Conservation (phyloP, 192 early-diverging fungal species). For the Entomortierella chlamydospora region DNA sequence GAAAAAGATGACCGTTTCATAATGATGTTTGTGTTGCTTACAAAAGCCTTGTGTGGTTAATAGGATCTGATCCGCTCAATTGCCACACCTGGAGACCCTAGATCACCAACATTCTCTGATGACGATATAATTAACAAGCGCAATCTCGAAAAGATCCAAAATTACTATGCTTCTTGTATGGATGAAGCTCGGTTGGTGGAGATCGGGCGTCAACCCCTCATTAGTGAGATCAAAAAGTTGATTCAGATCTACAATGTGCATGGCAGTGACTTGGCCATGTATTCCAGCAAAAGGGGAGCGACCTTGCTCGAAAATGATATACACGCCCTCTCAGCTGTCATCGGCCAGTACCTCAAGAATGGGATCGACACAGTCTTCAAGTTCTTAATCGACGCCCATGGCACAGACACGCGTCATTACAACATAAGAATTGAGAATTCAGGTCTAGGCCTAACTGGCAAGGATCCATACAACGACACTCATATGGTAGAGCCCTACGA, state of each 20-base stretch:
- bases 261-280: neutral
- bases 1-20: too few species aligned
- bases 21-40: too few species aligned
- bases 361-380: constrained; percentile 19
- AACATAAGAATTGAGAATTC: too few species aligned
- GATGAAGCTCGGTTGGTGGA: constrained; percentile 39
- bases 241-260: constrained; percentile 37
- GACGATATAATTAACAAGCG: constrained; percentile 49
- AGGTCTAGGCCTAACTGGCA: too few species aligned
- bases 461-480: constrained; percentile 56
- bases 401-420: too few species aligned
- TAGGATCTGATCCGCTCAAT: constrained; percentile 59
- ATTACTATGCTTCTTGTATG: constrained; percentile 69
- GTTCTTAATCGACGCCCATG: too few species aligned
- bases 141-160: constrained; percentile 65
- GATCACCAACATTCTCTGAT: constrained; percentile 36
- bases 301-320: neutral
- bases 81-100: constrained; percentile 43
- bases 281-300: neutral
- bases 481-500: constrained; percentile 53
- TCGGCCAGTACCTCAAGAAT: constrained; percentile 19
- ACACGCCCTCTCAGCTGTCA: constrained; percentile 13
- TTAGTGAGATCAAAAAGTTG: constrained; percentile 41
- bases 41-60: neutral
- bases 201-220: constrained; percentile 50